Conservation (phyloP, 768 basidiomycete genomes). For the Tulasnella sp. region DNA sequence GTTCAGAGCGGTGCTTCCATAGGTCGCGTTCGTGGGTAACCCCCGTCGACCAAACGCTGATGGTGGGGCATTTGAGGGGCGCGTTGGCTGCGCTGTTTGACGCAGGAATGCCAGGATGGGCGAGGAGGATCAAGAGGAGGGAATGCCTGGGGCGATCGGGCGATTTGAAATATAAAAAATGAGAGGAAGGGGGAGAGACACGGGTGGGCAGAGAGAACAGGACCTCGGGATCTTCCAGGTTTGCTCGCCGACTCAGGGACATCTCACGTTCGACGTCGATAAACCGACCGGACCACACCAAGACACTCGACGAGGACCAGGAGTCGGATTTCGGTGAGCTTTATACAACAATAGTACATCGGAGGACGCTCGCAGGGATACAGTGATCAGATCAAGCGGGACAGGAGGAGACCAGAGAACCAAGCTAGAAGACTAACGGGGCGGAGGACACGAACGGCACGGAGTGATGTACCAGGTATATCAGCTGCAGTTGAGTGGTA, state of each 20-base stretch:
- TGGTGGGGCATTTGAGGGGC: constrained; percentile 9
- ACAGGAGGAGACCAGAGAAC: constrained; percentile 21
- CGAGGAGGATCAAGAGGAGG: constrained; percentile 8
- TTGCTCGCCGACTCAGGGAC: not conserved
- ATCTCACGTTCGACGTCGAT: not conserved
- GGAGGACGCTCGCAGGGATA: constrained; percentile 12
- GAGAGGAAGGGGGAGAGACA: not conserved
- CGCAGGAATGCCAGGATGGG: constrained; percentile 10
- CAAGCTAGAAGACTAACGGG: constrained; percentile 11
- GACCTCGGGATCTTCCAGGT: not conserved
- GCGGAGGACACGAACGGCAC: constrained; percentile 6
- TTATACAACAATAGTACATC: constrained; percentile 13
- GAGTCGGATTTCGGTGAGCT: not conserved
- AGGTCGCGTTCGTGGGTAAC: not conserved
- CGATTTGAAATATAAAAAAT: not conserved
- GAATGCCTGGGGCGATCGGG: not conserved
- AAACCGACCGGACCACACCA: not conserved
- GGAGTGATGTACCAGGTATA: constrained; percentile 6
- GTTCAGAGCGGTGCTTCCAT: constrained; percentile 12
- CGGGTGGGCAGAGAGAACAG: not conserved
- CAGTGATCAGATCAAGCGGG: constrained; percentile 14
- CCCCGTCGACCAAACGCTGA: not conserved
- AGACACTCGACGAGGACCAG: not conserved
- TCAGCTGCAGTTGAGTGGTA: not conserved
- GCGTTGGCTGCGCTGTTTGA: constrained; percentile 9